phyloP scores from a whole-genome alignment of 805 yeast genomes.

The Lipomyces oligophaga region DNA sequence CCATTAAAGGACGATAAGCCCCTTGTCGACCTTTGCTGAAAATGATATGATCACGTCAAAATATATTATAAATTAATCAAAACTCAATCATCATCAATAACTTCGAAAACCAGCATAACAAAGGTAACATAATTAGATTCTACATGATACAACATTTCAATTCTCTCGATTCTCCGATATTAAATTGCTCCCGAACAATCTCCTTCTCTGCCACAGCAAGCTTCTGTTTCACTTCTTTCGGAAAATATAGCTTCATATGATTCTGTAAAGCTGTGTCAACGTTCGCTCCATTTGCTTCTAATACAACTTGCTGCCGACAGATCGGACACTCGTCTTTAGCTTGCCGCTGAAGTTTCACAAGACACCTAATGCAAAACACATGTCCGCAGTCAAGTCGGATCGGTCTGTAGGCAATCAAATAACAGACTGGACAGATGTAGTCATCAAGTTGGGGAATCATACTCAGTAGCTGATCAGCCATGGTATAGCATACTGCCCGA shows the following conservation, averaged over 20 bases:
- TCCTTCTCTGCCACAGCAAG: constrained; percentile 49
- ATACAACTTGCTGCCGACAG: constrained; percentile 53
- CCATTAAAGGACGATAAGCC: too few relatives aligned
- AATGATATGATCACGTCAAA: too few relatives aligned
- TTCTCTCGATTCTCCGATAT: constrained; percentile 7
- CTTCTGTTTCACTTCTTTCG: constrained; percentile 62
- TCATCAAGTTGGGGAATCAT: constrained; percentile 73
- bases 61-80: too few relatives aligned
- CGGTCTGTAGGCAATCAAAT: constrained; percentile 67
- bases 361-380: constrained; percentile 67
- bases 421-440: constrained; percentile 70
- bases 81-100: too few relatives aligned
- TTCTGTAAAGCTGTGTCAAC: constrained; percentile 53
- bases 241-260: constrained; percentile 58
- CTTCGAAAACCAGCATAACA: too few relatives aligned
- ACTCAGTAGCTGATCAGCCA: constrained; percentile 52
- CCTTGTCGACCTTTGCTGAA: too few relatives aligned
- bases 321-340: constrained; percentile 62
- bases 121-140: too few relatives aligned
- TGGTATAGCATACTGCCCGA: constrained; percentile 48
- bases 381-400: constrained; percentile 62
- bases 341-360: constrained; percentile 62
- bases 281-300: constrained; percentile 56
- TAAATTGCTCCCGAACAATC: constrained; percentile 10
- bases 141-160: constrained; percentile 6